These are phyloP conservation scores for Arctium lappa DNA, from an alignment of 129 eudicot species.

Conservation along the genomic window DNA sequence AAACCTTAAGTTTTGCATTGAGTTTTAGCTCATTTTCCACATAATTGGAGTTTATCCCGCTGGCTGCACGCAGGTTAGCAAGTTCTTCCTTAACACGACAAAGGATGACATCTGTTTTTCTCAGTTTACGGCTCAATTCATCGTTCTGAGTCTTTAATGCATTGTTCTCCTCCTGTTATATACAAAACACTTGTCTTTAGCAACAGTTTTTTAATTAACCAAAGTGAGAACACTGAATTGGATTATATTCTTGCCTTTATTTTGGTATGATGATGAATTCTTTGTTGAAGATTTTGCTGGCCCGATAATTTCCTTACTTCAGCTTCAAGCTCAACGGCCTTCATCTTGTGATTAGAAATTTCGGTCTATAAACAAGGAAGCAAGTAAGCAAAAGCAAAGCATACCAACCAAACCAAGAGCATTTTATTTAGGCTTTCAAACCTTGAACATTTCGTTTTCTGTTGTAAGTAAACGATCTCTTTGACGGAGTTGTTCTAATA, in stretches of 20 bases:
- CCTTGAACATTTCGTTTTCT: slow-evolving; percentile 84
- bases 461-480: slow-evolving; percentile 50
- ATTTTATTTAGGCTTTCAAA: slow-evolving; percentile 14
- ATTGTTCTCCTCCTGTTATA: slow-evolving; percentile 89
- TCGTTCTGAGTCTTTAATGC: slow-evolving; percentile 64
- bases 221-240: background rate
- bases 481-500: slow-evolving; percentile 72
- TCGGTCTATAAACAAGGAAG: slow-evolving; percentile 42
- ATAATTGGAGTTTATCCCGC: slow-evolving; percentile 49
- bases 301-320: slow-evolving; percentile 84
- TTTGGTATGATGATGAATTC: slow-evolving; percentile 96
- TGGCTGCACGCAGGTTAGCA: slow-evolving; percentile 49
- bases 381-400: slow-evolving; percentile 15
- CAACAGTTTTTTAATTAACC: background rate
- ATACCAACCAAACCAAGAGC: background rate
- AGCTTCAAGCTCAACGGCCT: slow-evolving; percentile 64
- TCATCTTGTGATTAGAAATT: slow-evolving; percentile 57
- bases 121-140: slow-evolving; percentile 58
- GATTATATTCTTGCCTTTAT: slow-evolving; percentile 57
- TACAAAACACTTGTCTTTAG: background rate
- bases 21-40: slow-evolving; percentile 67
- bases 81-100: slow-evolving; percentile 66
- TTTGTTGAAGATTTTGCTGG: slow-evolving; percentile 92
- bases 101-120: slow-evolving; percentile 50
- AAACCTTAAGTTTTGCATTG: slow-evolving; percentile 62